Evolutionary conservation across 164 flowering plant species (phyloP), one percentile per base, ranked within the genome.

Genomic region (Saururus chinensis): DNA sequence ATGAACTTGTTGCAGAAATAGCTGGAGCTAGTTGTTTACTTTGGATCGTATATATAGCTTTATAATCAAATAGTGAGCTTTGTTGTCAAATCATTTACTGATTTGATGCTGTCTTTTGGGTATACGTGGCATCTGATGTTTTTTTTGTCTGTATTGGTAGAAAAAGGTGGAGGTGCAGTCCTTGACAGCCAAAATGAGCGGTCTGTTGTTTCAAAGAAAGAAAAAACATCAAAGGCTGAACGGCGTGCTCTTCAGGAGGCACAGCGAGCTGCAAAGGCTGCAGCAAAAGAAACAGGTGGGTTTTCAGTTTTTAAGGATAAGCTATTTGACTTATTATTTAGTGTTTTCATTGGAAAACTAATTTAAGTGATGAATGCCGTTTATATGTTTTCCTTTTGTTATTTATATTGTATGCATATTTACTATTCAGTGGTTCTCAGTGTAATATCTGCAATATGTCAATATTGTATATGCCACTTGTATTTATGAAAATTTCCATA

Each of bases 231-330:
- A 19, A 92, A 89, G 75, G 88, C 96, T 57, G 96, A 89, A 70
- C 83, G 98, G 65, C 89, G 96, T 71, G 95, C 96, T 8, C 75
- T 87, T 55, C 98, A 92, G 65, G 98, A 92, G 74, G 75, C 98
- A 54, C 98, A 92, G 65, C 75, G 93, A 66, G 96, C 96, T 74
- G 96, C 95, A 30, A 92, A 92, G 74, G 89, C 87, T 69, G 86
- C 91, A 60, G 80, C 85, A 19, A 89, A 79, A 84, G 89, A 83
- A 77, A 24, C 51, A 25, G 56, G 53, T 62, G 40, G 14, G 16
- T 17, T 58, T 58, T 24, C 6, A 30, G 4, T 30, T 30, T 2
- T 30, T 30, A 2, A 30, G 37, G 6, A 30, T 30, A 30, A 30
- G 21, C 19, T 13, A 55, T 4, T n/a, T 0, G 0, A 45, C 14